Evolutionary conservation across 441 rosid genomes (phyloP).

Genomic region (Sinapis alba): DNA sequence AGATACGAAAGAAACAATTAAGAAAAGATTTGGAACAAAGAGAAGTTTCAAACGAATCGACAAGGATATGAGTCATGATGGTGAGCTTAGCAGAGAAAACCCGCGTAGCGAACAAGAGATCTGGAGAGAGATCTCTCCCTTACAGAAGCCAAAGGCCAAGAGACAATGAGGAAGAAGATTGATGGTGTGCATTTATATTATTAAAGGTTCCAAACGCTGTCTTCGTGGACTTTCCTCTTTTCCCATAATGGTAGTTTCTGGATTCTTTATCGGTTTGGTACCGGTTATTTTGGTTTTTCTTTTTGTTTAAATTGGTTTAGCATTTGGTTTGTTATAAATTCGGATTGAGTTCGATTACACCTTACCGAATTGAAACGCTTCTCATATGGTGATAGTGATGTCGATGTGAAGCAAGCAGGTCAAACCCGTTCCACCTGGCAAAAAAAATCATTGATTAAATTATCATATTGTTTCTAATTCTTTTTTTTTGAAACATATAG

Average conservation of each 20-base stretch:
- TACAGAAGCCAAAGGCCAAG: conserved; percentile 23
- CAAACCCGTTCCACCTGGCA: no score
- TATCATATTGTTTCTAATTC: no score
- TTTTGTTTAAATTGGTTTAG: neutral
- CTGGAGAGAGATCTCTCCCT: conserved; percentile 25
- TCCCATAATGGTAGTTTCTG: conserved; percentile 6
- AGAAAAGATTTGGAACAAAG: conserved; percentile 2
- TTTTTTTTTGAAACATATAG: no score
- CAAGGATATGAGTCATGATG: conserved; percentile 40
- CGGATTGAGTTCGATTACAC: neutral
- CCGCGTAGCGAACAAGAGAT: conserved; percentile 23
- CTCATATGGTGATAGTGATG: neutral
- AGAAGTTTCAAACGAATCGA: neutral
- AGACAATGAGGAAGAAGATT: conserved; percentile 3
- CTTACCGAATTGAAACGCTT: neutral
- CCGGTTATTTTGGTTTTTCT: neutral
- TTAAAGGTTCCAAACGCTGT: neutral
- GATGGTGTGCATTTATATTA: neutral
- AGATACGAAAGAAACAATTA: neutral
- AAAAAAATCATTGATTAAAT: no score
- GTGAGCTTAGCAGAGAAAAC: conserved; percentile 13
- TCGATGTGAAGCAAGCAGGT: no score
- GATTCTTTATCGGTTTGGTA: conserved; percentile 11
- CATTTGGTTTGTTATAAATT: neutral
- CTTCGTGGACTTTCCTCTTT: neutral